Conservation (phyloP, 129 eudicot genomes). For the Dittrichia graveolens region DNA sequence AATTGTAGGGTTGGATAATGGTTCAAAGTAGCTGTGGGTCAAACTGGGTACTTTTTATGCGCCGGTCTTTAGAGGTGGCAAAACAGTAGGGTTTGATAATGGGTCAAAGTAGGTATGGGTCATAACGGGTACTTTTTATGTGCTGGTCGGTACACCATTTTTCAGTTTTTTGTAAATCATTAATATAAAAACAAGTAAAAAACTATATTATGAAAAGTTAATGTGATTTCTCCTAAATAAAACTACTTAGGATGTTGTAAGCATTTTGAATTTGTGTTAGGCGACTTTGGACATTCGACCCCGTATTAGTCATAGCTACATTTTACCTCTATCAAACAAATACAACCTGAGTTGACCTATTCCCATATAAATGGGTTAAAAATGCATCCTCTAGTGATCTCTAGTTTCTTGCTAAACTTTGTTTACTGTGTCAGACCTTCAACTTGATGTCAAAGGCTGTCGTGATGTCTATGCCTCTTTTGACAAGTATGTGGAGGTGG, state of each 20-base stretch:
- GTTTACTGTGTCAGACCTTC: conserved; percentile 68
- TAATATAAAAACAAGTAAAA: not conserved
- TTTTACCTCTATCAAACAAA: not conserved
- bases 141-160: not conserved
- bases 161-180: not conserved
- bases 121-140: not conserved
- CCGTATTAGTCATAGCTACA: not conserved
- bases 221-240: not conserved
- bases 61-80: not conserved
- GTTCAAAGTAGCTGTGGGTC: not conserved
- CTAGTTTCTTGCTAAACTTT: conserved; percentile 1
- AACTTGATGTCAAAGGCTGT: conserved; percentile 98
- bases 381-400: not conserved
- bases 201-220: not conserved
- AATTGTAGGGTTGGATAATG: not conserved
- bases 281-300: not conserved
- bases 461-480: conserved; percentile 96
- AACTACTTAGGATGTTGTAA: not conserved
- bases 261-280: not conserved
- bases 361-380: not conserved
- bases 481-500: conserved; percentile 98
- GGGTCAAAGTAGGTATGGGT: not conserved
- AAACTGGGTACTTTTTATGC: not conserved
- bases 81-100: not conserved
- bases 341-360: not conserved